Evolutionary conservation across 2,329 filamentous ascomycete species (phyloP).

Genomic region (Seiridium unicorne): DNA sequence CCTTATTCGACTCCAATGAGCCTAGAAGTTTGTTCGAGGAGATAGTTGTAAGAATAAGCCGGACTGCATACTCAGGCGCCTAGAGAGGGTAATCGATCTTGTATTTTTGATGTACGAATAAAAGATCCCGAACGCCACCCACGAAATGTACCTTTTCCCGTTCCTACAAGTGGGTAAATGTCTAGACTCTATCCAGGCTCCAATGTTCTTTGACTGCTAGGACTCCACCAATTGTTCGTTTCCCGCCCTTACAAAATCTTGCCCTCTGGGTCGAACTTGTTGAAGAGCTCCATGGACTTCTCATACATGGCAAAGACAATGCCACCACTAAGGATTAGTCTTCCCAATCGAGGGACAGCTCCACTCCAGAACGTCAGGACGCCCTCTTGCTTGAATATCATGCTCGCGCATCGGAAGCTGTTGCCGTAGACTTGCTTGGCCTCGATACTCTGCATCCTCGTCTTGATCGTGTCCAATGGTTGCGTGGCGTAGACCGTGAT

Average conservation of each 20-base stretch:
- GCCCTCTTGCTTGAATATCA: conserved; percentile 88
- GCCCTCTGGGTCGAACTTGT: conserved; percentile 75
- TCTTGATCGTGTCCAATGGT: conserved; percentile 91
- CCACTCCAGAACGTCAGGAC: conserved; percentile 92
- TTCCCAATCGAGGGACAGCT: conserved; percentile 78
- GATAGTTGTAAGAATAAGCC: too few relatives aligned
- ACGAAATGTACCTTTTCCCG: background rate
- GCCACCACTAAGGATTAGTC: conserved; percentile 86
- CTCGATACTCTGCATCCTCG: conserved; percentile 95
- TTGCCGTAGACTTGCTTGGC: conserved; percentile 80
- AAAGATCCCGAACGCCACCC: too few relatives aligned
- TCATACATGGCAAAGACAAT: conserved; percentile 99
- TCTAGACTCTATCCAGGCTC: conserved; percentile 5
- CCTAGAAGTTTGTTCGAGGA: too few relatives aligned
- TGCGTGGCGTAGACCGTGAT: conserved; percentile 83
- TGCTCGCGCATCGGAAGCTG: conserved; percentile 76
- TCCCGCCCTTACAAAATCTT: conserved; percentile 66
- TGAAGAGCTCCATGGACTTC: conserved; percentile 89
- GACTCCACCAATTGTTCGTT: background rate
- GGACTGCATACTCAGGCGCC: too few relatives aligned
- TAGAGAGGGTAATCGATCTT: too few relatives aligned
- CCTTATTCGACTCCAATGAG: conserved; percentile 54
- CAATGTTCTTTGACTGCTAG: background rate
- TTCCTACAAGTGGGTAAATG: conserved; percentile 5
- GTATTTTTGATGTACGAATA: too few relatives aligned